Conservation (phyloP, 1,139 yeast genomes). For the Yarrowia galli region DNA sequence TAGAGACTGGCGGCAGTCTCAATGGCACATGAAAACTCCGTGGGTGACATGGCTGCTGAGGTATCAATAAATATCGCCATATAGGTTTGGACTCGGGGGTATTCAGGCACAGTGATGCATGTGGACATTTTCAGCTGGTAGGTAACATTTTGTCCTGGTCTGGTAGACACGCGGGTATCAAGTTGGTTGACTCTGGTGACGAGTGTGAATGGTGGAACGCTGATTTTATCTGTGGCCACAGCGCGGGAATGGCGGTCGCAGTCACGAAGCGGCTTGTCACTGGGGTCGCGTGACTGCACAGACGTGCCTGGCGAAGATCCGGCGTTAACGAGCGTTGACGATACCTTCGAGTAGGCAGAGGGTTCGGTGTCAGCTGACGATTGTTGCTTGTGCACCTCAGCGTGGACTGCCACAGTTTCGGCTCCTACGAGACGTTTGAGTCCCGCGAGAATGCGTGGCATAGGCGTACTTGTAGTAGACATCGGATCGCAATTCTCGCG, state of each 20-base stretch:
- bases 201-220: conserved; percentile 19
- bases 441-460: conserved; percentile 23
- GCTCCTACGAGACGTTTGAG: conserved; percentile 23
- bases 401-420: conserved; percentile 7
- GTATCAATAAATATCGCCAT: conserved; percentile 22
- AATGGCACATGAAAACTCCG: neutral
- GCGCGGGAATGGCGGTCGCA: neutral
- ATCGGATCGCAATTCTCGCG: conserved; percentile 21
- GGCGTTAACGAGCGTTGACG: neutral
- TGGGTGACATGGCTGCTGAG: conserved; percentile 8
- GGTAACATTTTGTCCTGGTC: conserved; percentile 7
- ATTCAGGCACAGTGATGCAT: conserved; percentile 17
- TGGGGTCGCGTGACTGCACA: conserved; percentile 14
- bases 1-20: conserved; percentile 11
- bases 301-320: conserved; percentile 20
- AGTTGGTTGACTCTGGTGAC: conserved; percentile 18
- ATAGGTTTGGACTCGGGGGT: conserved; percentile 15
- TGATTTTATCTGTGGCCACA: conserved; percentile 10
- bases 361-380: conserved; percentile 12
- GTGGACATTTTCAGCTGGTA: conserved; percentile 30
- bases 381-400: conserved; percentile 29
- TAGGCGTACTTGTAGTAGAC: neutral
- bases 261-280: conserved; percentile 1
- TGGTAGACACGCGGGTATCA: conserved; percentile 8
- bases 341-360: conserved; percentile 25